Percentiles rank a stretch among this genome's conserved stretches.
These are phyloP conservation scores for Tricholomella constricta DNA, from an alignment of 768 basidiomycete genomes.

Conservation along the genomic window DNA sequence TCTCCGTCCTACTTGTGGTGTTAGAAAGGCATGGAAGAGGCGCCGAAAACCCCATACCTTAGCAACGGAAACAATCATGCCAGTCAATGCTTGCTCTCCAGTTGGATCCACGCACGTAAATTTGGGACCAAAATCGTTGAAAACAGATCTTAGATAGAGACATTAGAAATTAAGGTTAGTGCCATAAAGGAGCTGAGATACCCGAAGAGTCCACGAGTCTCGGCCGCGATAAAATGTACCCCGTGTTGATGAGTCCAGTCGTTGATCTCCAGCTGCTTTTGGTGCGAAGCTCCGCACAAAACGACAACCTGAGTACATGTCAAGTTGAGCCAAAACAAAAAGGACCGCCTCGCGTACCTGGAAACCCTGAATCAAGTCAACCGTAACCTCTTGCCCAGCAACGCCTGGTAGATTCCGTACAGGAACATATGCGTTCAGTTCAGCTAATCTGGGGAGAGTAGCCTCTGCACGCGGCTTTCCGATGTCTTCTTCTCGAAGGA, in stretches of 20 bases:
- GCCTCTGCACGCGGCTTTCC: constrained; percentile 88
- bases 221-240: constrained; percentile 89
- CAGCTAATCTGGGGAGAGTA: constrained; percentile 85
- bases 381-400: constrained; percentile 73
- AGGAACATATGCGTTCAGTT: constrained; percentile 95
- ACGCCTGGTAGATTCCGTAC: constrained; percentile 83
- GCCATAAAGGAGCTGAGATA: constrained; percentile 33
- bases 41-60: constrained; percentile 49
- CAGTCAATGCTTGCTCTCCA: constrained; percentile 91
- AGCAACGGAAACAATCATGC: constrained; percentile 95
- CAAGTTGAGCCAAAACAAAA: neutral
- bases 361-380: constrained; percentile 83
- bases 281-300: constrained; percentile 73
- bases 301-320: constrained; percentile 72
- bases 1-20: constrained; percentile 64
- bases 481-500: constrained; percentile 83
- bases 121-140: constrained; percentile 95
- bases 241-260: constrained; percentile 91
- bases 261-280: constrained; percentile 92
- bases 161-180: neutral
- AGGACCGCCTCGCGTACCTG: constrained; percentile 57
- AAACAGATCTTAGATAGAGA: constrained; percentile 66
- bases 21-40: neutral
- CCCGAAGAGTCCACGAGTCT: constrained; percentile 95
- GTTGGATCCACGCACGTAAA: constrained; percentile 97